Evolutionary conservation across 2,329 filamentous ascomycete species (phyloP), one percentile per base, ranked within the genome.

Genomic region (Dothiorella sarmentorum): DNA sequence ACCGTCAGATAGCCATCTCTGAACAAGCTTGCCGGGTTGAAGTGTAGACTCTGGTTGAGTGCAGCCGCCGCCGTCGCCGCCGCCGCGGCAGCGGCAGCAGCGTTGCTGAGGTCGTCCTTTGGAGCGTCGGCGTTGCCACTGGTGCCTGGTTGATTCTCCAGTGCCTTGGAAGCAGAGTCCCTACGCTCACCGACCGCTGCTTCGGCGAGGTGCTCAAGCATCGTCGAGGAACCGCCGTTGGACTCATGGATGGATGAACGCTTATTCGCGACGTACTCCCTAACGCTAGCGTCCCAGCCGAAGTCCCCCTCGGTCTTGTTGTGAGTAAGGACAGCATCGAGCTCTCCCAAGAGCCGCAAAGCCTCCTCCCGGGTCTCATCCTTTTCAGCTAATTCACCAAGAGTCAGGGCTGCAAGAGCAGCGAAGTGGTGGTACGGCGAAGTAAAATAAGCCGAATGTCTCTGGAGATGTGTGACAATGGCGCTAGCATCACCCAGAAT

Each of bases 131-230:
- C 67, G n/a, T 38, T 55, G 18, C 64, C 62, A 56, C 66, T 69
- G 53, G 67, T 71, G 10, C 63, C 57, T 7, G 69, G 67, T 5
- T 66, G 62, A 22, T 45, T 59, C 18, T 59, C 56, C 3, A 27
- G 22, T n/a, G 37, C 17, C n/a, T 52, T 52, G 18, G 57, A 27
- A 3, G 22, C 43, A 11, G 44, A 58, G n/a, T 45, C 43, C 13
- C 52, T 44, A 10, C 58, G 40, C 33, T 56, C 52, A 15, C 49
- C 58, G 0, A 74, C 71, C 4, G 72, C 72, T 9, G 72, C 71
- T 3, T 70, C 72, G 18, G 72, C 71, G 3, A 73, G 69, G 55
- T 73, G 71, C 51, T 73, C 70, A 0, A 73, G 65, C 68, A 74
- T 72, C 56, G 73, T 73, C 10, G 69, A 70, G 55, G 72, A 66